phyloP scores from a whole-genome alignment of 305 asterid species.

The Fraxinus sp. region DNA sequence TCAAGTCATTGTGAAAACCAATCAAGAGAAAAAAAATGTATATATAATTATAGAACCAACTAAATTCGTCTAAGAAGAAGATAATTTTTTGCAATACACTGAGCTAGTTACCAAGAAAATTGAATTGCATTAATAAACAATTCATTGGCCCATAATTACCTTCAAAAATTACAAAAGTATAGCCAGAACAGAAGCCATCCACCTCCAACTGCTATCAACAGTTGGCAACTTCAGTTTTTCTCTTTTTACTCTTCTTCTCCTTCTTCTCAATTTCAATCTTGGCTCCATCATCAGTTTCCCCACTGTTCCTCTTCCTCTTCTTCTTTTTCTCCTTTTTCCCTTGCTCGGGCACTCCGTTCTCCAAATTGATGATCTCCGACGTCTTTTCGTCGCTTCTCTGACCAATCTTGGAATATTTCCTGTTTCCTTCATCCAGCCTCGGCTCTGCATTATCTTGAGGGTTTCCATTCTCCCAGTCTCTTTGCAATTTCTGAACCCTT shows the following conservation, averaged over 20 bases:
- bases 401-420: not conserved
- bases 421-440: constrained; percentile 9
- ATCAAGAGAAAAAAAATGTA: not conserved
- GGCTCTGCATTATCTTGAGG: constrained; percentile 1
- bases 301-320: constrained; percentile 29
- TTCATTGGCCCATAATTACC: not conserved
- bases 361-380: constrained; percentile 13
- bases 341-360: not conserved
- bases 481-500: constrained; percentile 2
- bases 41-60: not conserved
- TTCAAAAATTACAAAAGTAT: not conserved
- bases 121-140: not conserved
- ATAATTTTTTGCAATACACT: not conserved
- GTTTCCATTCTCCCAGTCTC: not conserved
- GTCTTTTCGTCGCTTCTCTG: constrained; percentile 1
- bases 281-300: constrained; percentile 19
- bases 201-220: not conserved
- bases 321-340: constrained; percentile 4
- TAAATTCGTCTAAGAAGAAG: not conserved
- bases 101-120: not conserved
- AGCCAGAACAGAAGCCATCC: not conserved
- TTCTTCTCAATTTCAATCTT: constrained; percentile 10
- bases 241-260: constrained; percentile 35
- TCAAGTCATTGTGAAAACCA: not conserved
- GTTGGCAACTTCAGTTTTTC: constrained; percentile 22